Evolutionary conservation across 306 rosid genomes (phyloP), one percentile per base, ranked within the genome.

Genomic region (Sesbania bispinosa): DNA sequence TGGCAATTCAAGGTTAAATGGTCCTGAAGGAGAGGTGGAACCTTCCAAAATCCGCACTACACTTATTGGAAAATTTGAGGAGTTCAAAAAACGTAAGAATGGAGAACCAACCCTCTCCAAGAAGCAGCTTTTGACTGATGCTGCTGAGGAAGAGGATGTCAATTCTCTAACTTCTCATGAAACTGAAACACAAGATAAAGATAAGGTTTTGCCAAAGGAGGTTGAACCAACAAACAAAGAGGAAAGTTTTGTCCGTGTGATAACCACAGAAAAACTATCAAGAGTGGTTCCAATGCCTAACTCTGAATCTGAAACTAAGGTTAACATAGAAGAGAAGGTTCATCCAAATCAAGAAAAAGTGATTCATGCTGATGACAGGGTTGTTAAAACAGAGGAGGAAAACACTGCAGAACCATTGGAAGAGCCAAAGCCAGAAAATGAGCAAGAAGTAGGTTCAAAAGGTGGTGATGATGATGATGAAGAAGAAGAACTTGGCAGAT

Each of bases 1-100:
- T 18, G 78, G 80, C 7, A 84, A 27, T 52, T 87, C 97, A 11
- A 93, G 69, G 85, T 66, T 74, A 62, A 68, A 66, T 55, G 51
- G 81, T 11, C 75, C 71, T 0, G 42, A 47, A 36, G 78, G 52
- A 30, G 85, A 73, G 32, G 76, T 14, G 1, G 19, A 74, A 1
- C 83, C 90, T n/a, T 33, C 65, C 10, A 82, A 66, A 48, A 54
- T 73, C 3, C 85, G 77, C 13, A 71, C 95, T 3, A 35, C 82
- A 15, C 32, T 81, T 13, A 13, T 69, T 3, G 54, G 55, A 0
- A 27, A 61, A 10, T 38, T 68, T 1, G 81, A 79, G 42, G 92
- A 88, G 54, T 41, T 85, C 5, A 82, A 16, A 29, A 75, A 48
- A 42, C 72, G 81, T 0, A 69, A 32, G 62, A 32, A 53, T 16